phyloP scores from a whole-genome alignment of 139 green algal genomes.

The Zygnema cylindricum region DNA sequence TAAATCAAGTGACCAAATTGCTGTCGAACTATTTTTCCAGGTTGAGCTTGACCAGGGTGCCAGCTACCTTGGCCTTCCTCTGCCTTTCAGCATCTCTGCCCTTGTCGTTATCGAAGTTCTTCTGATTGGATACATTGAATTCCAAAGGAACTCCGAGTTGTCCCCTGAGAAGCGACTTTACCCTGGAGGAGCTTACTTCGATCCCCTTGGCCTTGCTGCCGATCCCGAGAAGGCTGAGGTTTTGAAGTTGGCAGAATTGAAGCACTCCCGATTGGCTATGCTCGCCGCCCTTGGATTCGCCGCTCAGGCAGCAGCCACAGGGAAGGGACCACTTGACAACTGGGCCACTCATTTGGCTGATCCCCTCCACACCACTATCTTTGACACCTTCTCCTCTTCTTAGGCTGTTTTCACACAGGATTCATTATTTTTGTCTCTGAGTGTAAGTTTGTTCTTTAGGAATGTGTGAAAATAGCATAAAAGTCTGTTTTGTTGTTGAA shows the following conservation, averaged over 20 bases:
- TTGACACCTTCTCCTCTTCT: slow-evolving; percentile 59
- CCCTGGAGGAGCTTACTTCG: slow-evolving; percentile 64
- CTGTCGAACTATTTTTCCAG: slow-evolving; percentile 17
- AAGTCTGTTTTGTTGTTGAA: background rate
- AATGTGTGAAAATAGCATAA: background rate
- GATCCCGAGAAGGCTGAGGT: slow-evolving; percentile 44
- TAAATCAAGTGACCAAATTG: too few species aligned
- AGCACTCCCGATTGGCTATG: slow-evolving; percentile 67
- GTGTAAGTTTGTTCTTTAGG: background rate
- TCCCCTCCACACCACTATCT: slow-evolving; percentile 56
- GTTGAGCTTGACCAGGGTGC: slow-evolving; percentile 51
- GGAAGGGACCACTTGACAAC: slow-evolving; percentile 65
- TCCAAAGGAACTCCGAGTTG: slow-evolving; percentile 55
- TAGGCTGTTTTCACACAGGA: background rate
- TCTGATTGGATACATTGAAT: slow-evolving; percentile 62
- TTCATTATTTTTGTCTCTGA: background rate
- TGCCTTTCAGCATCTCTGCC: slow-evolving; percentile 57
- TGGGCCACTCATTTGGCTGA: slow-evolving; percentile 54
- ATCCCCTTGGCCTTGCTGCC: slow-evolving; percentile 62
- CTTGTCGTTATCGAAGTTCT: slow-evolving; percentile 63
- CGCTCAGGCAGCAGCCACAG: slow-evolving; percentile 62
- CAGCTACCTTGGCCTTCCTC: slow-evolving; percentile 58
- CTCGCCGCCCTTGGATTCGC: slow-evolving; percentile 66
- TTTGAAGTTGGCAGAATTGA: slow-evolving; percentile 67
- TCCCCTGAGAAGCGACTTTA: slow-evolving; percentile 64